Percentiles rank a stretch among this genome's conserved stretches.
Evolutionary conservation across 1,284 basidiomycete genomes (phyloP).

Genomic region (Trichosporon inkin): DNA sequence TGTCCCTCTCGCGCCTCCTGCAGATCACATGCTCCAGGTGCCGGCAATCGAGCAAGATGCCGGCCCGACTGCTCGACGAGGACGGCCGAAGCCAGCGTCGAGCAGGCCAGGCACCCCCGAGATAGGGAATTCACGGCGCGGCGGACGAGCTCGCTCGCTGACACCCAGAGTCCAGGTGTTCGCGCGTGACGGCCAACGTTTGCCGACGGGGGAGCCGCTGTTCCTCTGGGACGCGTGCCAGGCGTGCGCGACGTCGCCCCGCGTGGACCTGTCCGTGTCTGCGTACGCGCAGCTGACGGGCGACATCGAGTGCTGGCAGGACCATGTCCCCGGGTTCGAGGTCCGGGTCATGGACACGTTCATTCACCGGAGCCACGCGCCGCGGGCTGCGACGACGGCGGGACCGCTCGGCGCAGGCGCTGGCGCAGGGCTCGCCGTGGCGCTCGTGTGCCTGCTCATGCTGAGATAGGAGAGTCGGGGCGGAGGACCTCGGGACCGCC

Average conservation of each 20-base stretch:
- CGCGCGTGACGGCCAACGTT: background rate
- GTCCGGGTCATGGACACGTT: slow-evolving; percentile 21
- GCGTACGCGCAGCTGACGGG: slow-evolving; percentile 18
- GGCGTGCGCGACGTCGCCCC: slow-evolving; percentile 16
- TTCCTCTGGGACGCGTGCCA: slow-evolving; percentile 25
- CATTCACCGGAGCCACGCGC: background rate
- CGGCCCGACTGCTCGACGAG: too few species aligned
- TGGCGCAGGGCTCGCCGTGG: background rate
- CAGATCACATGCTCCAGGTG: too few species aligned
- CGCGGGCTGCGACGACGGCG: background rate
- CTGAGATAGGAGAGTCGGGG: too few species aligned
- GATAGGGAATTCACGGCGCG: background rate
- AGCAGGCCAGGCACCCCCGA: too few species aligned
- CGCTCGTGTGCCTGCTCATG: background rate
- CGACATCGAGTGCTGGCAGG: slow-evolving; percentile 14
- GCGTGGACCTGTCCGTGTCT: slow-evolving; percentile 18
- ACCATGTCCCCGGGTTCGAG: slow-evolving; percentile 19
- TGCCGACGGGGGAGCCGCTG: slow-evolving; percentile 4
- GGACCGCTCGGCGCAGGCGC: background rate
- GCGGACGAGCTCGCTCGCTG: background rate
- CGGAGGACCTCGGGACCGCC: too few species aligned
- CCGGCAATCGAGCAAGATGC: too few species aligned
- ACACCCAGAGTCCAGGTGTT: slow-evolving; percentile 18
- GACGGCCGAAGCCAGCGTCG: too few species aligned
- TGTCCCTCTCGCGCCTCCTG: too few species aligned